These are phyloP conservation scores for Mentha longifolia DNA, from an alignment of 257 asterid species.

Conservation along the genomic window DNA sequence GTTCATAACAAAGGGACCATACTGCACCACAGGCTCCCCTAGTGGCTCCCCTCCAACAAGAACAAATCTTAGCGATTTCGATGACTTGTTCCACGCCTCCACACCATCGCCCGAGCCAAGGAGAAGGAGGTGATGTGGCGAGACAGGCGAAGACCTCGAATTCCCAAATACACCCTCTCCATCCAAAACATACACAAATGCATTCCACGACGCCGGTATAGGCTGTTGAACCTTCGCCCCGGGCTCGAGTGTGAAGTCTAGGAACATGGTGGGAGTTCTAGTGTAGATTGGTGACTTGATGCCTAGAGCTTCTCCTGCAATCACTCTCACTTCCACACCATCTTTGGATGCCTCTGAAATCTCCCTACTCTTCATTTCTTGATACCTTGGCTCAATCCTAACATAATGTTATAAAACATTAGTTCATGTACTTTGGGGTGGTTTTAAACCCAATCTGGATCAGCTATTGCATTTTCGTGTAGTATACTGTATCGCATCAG, in stretches of 20 bases:
- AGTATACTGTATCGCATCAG: too few relatives aligned
- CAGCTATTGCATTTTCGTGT: too few relatives aligned
- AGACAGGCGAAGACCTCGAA: constrained; percentile 43
- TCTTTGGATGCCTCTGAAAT: constrained; percentile 63
- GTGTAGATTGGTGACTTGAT: constrained; percentile 65
- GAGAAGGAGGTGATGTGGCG: constrained; percentile 70
- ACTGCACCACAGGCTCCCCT: constrained; percentile 80
- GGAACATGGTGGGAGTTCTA: constrained; percentile 82
- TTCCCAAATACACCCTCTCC: constrained; percentile 73
- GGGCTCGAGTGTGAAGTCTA: constrained; percentile 77
- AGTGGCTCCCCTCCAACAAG: constrained; percentile 83
- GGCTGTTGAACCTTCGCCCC: constrained; percentile 67
- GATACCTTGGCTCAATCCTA: constrained; percentile 87
- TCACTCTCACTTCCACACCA: constrained; percentile 68
- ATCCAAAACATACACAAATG: constrained; percentile 78
- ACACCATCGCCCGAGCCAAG: constrained; percentile 73
- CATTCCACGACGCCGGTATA: constrained; percentile 68
- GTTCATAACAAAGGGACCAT: constrained; percentile 94
- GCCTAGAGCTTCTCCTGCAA: constrained; percentile 86
- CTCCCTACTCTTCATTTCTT: constrained; percentile 68
- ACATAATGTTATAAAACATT: not conserved
- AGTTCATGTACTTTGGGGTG: too few relatives aligned
- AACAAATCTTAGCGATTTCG: constrained; percentile 57
- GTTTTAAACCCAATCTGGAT: too few relatives aligned
- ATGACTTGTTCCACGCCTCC: constrained; percentile 68